Percentiles rank a stretch among this genome's conserved stretches.
Conservation (phyloP, 768 basidiomycete genomes). For the Chalciporus sphaerocephalus region DNA sequence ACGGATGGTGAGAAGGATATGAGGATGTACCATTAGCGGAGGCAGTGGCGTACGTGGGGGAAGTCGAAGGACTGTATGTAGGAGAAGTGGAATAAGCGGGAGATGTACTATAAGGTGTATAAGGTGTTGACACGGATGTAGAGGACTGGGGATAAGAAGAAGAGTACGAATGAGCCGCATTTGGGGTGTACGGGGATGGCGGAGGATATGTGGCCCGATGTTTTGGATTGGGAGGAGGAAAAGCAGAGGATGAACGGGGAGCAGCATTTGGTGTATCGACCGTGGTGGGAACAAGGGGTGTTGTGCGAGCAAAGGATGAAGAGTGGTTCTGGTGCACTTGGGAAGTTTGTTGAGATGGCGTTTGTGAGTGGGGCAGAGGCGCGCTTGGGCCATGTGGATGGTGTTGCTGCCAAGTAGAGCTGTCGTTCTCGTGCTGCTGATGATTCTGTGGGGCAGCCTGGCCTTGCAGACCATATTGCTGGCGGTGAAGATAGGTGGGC, state of each 20-base stretch:
- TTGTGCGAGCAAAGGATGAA: constrained; percentile 24
- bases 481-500: constrained; percentile 19
- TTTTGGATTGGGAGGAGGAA: constrained; percentile 17
- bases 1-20: constrained; percentile 18
- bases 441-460: constrained; percentile 16
- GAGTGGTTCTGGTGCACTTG: constrained; percentile 12
- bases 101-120: constrained; percentile 21
- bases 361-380: constrained; percentile 14
- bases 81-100: constrained; percentile 22
- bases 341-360: constrained; percentile 17
- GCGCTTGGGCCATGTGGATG: constrained; percentile 14
- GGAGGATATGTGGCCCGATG: constrained; percentile 18
- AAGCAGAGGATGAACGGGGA: constrained; percentile 10
- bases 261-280: constrained; percentile 17
- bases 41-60: constrained; percentile 15
- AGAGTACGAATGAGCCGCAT: constrained; percentile 12
- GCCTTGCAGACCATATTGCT: constrained; percentile 18
- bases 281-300: constrained; percentile 28
- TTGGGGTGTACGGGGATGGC: constrained; percentile 21
- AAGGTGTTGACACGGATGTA: constrained; percentile 13
- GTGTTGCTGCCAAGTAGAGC: constrained; percentile 24
- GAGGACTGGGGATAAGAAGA: constrained; percentile 17
- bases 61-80: constrained; percentile 21
- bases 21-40: constrained; percentile 10
- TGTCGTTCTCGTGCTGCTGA: constrained; percentile 19